Evolutionary conservation across 208 protist genomes (phyloP).

Genomic region (Acanthamoeba healyi): DNA sequence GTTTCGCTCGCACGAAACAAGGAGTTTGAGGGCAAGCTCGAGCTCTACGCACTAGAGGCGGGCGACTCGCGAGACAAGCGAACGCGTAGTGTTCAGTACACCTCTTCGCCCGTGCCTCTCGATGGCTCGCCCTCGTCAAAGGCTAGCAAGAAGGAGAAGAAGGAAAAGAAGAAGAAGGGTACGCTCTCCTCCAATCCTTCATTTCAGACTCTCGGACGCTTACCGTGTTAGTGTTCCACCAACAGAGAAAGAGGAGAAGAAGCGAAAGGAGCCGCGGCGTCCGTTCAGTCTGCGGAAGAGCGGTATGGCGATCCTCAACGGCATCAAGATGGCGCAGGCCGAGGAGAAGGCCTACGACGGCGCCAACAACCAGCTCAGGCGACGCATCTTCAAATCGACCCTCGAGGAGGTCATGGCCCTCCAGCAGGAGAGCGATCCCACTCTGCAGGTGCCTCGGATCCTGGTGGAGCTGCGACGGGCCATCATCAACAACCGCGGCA

Average conservation of each 20-base stretch:
- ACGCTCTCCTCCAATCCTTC: not conserved
- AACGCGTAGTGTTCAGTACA: constrained; percentile 17
- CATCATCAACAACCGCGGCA: constrained; percentile 22
- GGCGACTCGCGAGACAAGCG: constrained; percentile 11
- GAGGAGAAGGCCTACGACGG: constrained; percentile 57
- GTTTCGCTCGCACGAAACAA: constrained; percentile 21
- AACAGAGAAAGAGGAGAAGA: not conserved
- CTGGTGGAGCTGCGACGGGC: constrained; percentile 40
- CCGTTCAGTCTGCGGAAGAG: constrained; percentile 53
- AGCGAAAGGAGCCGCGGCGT: constrained; percentile 10
- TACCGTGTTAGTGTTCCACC: too few species aligned
- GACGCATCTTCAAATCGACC: constrained; percentile 21
- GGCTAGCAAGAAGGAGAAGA: constrained; percentile 7
- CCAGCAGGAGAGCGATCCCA: constrained; percentile 43
- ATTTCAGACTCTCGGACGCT: not conserved
- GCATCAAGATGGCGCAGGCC: constrained; percentile 55
- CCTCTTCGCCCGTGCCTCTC: constrained; percentile 5
- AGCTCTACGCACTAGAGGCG: constrained; percentile 25
- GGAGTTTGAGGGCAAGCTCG: constrained; percentile 65
- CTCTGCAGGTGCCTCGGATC: constrained; percentile 16
- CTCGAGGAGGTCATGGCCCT: constrained; percentile 44
- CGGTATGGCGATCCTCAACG: constrained; percentile 55
- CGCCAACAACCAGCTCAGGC: not conserved
- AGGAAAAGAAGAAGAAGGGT: constrained; percentile 58
- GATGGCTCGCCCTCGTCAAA: constrained; percentile 7